A percentile compares a stretch with the other conserved stretches of the same genome.
Evolutionary conservation across 345 rosid species (phyloP).

Genomic region (Bruguiera gymnorhiza): DNA sequence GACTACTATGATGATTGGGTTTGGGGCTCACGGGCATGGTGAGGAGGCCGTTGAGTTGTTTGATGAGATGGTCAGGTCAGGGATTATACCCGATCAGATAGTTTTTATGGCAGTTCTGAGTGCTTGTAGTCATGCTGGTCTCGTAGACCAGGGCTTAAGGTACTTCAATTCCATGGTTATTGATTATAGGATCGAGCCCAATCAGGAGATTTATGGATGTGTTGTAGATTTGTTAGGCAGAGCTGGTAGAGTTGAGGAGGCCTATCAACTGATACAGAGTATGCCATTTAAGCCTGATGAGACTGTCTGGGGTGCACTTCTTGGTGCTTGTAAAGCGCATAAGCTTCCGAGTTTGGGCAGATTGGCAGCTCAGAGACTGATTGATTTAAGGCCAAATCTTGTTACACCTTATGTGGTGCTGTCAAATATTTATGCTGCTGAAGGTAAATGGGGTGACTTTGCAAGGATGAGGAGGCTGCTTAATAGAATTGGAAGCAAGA

Average conservation of each 20-base stretch:
- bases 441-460: constrained; percentile 69
- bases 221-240: constrained; percentile 85
- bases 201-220: constrained; percentile 73
- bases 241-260: constrained; percentile 81
- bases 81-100: constrained; percentile 66
- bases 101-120: constrained; percentile 84
- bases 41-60: constrained; percentile 65
- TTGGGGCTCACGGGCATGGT: constrained; percentile 77
- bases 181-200: constrained; percentile 45
- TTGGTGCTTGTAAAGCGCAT: constrained; percentile 79
- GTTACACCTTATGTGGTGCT: constrained; percentile 64
- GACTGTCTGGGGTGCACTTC: constrained; percentile 80
- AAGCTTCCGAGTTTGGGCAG: constrained; percentile 47
- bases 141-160: constrained; percentile 74
- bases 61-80: constrained; percentile 70
- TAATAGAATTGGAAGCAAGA: constrained; percentile 53
- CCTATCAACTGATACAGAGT: constrained; percentile 56
- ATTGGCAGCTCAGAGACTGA: constrained; percentile 58
- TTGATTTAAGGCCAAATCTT: constrained; percentile 59
- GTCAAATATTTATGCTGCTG: constrained; percentile 74
- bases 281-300: constrained; percentile 79
- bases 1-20: constrained; percentile 97
- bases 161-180: constrained; percentile 55
- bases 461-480: constrained; percentile 64
- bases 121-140: constrained; percentile 87